A percentile compares a stretch with the other conserved stretches of the same genome.
Conservation (phyloP, 75 land plant species). For the Chamaecyparis obtusa region DNA sequence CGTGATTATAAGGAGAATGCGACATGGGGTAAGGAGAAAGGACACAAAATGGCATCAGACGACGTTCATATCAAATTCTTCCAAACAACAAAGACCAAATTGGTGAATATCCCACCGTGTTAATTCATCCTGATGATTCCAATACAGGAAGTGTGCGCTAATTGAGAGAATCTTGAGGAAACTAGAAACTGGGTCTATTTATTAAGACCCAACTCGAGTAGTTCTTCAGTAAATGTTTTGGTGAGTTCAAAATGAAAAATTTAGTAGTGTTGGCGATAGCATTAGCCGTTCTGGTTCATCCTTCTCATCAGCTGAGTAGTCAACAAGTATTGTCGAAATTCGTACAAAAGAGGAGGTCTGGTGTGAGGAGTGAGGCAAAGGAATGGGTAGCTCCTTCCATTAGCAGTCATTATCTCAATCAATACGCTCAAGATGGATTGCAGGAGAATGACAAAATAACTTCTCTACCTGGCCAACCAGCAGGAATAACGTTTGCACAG, state of each 20-base stretch:
- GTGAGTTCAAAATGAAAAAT: not conserved
- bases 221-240: too few relatives aligned
- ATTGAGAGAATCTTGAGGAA: too few relatives aligned
- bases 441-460: constrained; percentile 13
- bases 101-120: too few relatives aligned
- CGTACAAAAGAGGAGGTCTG: not conserved
- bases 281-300: not conserved
- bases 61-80: too few relatives aligned
- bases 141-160: too few relatives aligned
- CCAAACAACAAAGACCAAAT: too few relatives aligned
- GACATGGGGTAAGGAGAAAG: too few relatives aligned
- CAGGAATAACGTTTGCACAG: constrained; percentile 14
- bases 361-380: not conserved
- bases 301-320: not conserved
- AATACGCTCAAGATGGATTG: constrained; percentile 17
- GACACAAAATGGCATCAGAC: too few relatives aligned
- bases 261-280: not conserved
- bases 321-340: not conserved
- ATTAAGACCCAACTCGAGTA: too few relatives aligned
- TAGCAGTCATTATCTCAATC: not conserved
- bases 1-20: too few relatives aligned
- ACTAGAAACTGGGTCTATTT: too few relatives aligned
- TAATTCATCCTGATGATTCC: too few relatives aligned
- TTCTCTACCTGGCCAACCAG: constrained; percentile 42
- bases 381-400: not conserved